Percentiles rank a stretch among this genome's conserved stretches.
These are phyloP conservation scores for Spathaspora gorwiae DNA, from an alignment of 805 yeast species.

Conservation along the genomic window DNA sequence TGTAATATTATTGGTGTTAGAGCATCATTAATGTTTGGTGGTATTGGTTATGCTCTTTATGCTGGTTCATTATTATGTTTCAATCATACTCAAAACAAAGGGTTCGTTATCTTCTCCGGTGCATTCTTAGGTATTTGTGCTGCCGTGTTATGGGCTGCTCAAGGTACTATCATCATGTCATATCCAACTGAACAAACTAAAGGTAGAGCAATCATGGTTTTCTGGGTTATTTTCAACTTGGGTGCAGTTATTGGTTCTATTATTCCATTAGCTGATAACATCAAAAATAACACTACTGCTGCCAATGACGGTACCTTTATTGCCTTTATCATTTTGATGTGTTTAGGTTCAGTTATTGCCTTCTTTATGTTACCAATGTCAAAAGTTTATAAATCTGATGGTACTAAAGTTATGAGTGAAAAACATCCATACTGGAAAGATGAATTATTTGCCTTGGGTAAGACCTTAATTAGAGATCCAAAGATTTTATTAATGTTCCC, in stretches of 20 bases:
- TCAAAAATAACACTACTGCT: slow-evolving; percentile 31
- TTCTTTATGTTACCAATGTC: slow-evolving; percentile 43
- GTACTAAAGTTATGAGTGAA: slow-evolving; percentile 42
- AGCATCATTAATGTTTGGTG: slow-evolving; percentile 46
- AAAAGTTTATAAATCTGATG: slow-evolving; percentile 48
- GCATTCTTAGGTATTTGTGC: slow-evolving; percentile 57
- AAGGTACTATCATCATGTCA: slow-evolving; percentile 53
- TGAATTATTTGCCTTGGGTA: slow-evolving; percentile 40
- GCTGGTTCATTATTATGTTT: slow-evolving; percentile 48
- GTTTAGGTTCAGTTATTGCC: slow-evolving; percentile 43
- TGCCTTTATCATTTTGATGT: slow-evolving; percentile 52
- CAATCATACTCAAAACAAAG: slow-evolving; percentile 42
- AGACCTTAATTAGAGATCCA: slow-evolving; percentile 37
- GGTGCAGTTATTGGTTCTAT: slow-evolving; percentile 60
- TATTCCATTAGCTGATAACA: slow-evolving; percentile 53
- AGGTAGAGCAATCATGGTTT: slow-evolving; percentile 49
- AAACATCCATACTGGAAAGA: slow-evolving; percentile 43
- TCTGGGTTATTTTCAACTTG: slow-evolving; percentile 58
- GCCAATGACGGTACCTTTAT: slow-evolving; percentile 48
- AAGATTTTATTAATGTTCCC: slow-evolving; percentile 48
- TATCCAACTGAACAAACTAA: slow-evolving; percentile 52
- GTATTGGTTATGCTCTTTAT: slow-evolving; percentile 51
- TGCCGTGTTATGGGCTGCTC: slow-evolving; percentile 55
- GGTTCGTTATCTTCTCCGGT: slow-evolving; percentile 53
- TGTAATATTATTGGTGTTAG: slow-evolving; percentile 47